These are phyloP conservation scores for Antarctomyces pellizariae DNA, from an alignment of 495 filamentous ascomycete species.

Conservation along the genomic window DNA sequence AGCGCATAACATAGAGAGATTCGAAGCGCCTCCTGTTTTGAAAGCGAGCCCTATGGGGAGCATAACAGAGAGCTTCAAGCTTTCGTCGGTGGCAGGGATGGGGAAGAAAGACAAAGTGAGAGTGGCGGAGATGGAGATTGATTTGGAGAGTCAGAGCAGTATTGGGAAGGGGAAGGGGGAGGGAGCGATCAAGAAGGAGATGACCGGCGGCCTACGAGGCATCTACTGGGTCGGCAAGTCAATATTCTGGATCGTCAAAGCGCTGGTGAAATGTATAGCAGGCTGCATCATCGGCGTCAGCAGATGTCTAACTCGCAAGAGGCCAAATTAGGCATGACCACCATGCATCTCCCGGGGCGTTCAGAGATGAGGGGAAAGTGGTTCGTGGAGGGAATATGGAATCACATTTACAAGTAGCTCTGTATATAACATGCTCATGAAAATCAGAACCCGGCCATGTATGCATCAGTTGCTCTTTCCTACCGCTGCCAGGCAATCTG, in stretches of 20 bases:
- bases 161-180: constrained; percentile 16
- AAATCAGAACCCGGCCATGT: too few relatives aligned
- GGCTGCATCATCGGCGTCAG: too few relatives aligned
- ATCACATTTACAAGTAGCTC: too few relatives aligned
- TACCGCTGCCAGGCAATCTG: too few relatives aligned
- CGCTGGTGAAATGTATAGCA: too few relatives aligned
- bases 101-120: constrained; percentile 16
- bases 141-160: constrained; percentile 29
- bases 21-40: constrained; percentile 25
- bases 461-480: too few relatives aligned
- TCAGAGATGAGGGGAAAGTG: too few relatives aligned
- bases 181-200: constrained; percentile 19
- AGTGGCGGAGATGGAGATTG: constrained; percentile 30
- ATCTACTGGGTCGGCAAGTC: constrained; percentile 21
- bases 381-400: too few relatives aligned
- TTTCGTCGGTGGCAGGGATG: constrained; percentile 11
- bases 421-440: too few relatives aligned
- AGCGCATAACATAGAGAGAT: constrained; percentile 21
- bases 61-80: constrained; percentile 8
- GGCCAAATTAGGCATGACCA: too few relatives aligned
- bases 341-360: too few relatives aligned
- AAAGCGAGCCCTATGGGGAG: constrained; percentile 2
- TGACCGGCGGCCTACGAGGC: constrained; percentile 17
- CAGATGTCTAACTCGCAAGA: too few relatives aligned
- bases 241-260: constrained; percentile 22